Base-by-base conservation (phyloP, 352 stramenopile genomes). In the Thalassiosira allenii region DNA sequence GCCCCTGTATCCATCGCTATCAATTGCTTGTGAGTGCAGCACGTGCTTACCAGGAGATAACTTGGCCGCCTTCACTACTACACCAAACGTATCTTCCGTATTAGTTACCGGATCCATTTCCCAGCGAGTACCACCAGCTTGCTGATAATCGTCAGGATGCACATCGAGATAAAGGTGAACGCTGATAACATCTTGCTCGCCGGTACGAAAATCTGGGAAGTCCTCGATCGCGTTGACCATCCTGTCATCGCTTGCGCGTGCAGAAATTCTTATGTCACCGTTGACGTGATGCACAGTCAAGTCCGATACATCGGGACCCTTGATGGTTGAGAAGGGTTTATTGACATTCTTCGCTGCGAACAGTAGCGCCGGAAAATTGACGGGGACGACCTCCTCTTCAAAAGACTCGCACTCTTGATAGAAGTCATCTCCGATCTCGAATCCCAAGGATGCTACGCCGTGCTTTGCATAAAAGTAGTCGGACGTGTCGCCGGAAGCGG, bases 401-500 rank as follows among this genome's bases (percentile, higher is more conserved):
- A 90, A 88, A 6, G 49, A 33, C 23, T 58, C 32, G 44, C 83
- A 90, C 17, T 61, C 40, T 58, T 84, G 56, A 34, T 86, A 80
- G 63, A 86, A 87, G 5, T 63, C 67, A 23, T 68, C 47, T 12
- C 80, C 77, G 53, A 89, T 73, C 43, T 89, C 83, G 6, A 72
- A 86, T 0, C 61, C 58, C 20, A 87, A 57, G 53, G 73, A 79
- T 22, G 75, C 67, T 4, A 79, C 79, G 20, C 83, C 71, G 9
- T 74, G 23, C 0, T 47, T 44, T 0, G 41, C 64, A 74, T 89
- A 87, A 29, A 70, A 63, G 32, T 63, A 79, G 70, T 89, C 81
- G 25, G 52, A 65, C 12, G 77, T 65, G 40, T 53, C 67, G n/a
- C 81, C 81, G 5, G 44, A 70, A 1, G 59, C 73, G 51, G 41